Evolutionary conservation across 1,139 yeast genomes (phyloP).

Genomic region (Hyphopichia khmerensis): DNA sequence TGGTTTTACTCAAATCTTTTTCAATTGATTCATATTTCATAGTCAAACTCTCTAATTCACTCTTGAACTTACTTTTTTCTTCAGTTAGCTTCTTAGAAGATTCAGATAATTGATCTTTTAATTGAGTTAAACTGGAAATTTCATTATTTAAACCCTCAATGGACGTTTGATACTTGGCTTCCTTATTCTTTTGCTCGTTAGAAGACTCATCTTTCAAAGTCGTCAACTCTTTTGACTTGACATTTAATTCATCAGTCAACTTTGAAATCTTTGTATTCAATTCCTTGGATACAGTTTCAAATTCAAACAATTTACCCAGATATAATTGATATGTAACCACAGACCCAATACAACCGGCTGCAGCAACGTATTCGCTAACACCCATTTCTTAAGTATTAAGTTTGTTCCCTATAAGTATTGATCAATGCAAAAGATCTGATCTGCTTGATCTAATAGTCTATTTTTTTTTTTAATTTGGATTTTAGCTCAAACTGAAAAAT

Average conservation of each 20-base stretch:
- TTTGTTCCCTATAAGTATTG: too few species aligned
- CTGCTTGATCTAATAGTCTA: too few species aligned
- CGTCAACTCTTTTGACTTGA: constrained; percentile 7
- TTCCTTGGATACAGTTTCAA: constrained; percentile 12
- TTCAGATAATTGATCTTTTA: constrained; percentile 8
- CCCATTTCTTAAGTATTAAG: constrained; percentile 13
- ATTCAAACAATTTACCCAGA: constrained; percentile 23
- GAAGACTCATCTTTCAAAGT: constrained; percentile 1
- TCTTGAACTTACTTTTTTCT: neutral
- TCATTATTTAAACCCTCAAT: neutral
- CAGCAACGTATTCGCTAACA: constrained; percentile 18
- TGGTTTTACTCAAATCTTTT: neutral
- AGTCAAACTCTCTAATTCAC: neutral
- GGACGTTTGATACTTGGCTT: neutral
- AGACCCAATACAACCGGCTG: constrained; percentile 24
- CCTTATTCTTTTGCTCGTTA: neutral
- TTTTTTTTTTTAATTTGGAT: too few species aligned
- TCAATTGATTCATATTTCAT: neutral
- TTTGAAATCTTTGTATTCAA: constrained; percentile 11
- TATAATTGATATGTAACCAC: constrained; percentile 25
- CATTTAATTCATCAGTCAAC: constrained; percentile 7
- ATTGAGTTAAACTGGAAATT: neutral
- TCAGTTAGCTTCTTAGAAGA: constrained; percentile 6
- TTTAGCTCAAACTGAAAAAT: too few species aligned
- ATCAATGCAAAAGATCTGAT: too few species aligned